Evolutionary conservation across 331 rosid species (phyloP).

Genomic region (Malus hybrid): DNA sequence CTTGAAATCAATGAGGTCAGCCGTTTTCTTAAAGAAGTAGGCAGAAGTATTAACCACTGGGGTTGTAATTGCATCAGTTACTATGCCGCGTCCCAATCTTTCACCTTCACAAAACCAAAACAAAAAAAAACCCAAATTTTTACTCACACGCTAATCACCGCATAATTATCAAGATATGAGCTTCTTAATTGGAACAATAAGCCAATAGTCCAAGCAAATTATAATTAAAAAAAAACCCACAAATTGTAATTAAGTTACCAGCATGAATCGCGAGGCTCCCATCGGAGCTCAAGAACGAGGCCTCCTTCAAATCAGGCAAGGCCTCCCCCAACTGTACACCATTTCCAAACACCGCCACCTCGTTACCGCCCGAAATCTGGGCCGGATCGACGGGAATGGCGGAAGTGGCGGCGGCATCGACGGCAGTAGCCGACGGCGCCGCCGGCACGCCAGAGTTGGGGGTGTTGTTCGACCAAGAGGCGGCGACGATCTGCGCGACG

Average conservation of each 20-base stretch:
- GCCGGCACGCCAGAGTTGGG: conserved; percentile 21
- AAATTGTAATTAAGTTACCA: conserved; percentile 29
- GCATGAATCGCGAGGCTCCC: conserved; percentile 75
- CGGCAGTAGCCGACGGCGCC: conserved; percentile 43
- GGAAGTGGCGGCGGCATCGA: conserved; percentile 44
- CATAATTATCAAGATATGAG: not conserved
- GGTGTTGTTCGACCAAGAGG: conserved; percentile 86
- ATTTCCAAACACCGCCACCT: conserved; percentile 43
- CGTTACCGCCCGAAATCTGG: conserved; percentile 23
- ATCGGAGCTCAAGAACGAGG: conserved; percentile 57
- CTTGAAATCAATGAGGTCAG: conserved; percentile 84
- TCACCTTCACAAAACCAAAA: conserved; percentile 42
- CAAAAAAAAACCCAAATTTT: not conserved
- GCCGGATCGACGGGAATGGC: conserved; percentile 21
- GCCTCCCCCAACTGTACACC: conserved; percentile 39
- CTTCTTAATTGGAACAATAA: not conserved
- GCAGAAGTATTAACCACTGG: conserved; percentile 91
- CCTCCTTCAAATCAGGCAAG: conserved; percentile 34
- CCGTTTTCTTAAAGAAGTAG: conserved; percentile 66
- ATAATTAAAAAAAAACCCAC: not conserved
- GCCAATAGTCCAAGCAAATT: not conserved
- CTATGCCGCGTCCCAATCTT: conserved; percentile 80
- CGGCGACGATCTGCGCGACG: conserved; percentile 91
- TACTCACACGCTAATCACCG: conserved; percentile 6
- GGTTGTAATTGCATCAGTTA: conserved; percentile 82